Conservation (phyloP, 2,329 filamentous ascomycete species). For the Pestalotiopsis sp. region DNA sequence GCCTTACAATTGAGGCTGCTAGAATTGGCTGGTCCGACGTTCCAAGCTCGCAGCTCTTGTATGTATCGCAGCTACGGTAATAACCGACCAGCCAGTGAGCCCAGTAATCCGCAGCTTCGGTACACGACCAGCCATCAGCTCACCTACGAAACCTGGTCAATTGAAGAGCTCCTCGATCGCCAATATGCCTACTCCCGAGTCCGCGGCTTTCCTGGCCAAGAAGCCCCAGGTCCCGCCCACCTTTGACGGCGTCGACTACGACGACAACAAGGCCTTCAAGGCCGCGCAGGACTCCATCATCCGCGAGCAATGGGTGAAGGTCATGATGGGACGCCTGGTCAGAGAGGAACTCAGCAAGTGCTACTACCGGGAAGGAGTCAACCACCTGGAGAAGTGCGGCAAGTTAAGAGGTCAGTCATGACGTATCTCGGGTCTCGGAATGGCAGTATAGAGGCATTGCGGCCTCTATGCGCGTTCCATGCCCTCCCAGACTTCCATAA, state of each 20-base stretch:
- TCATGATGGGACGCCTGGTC: conserved; percentile 86
- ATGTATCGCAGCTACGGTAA: background rate
- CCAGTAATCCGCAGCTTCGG: too few species aligned
- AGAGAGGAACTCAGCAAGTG: conserved; percentile 84
- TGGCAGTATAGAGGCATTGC: background rate
- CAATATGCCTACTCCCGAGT: conserved; percentile 82
- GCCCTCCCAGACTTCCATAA: background rate
- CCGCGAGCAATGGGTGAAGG: conserved; percentile 85
- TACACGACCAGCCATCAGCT: background rate
- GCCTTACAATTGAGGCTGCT: conserved; percentile 10
- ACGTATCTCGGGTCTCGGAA: background rate
- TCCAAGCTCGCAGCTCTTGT: conserved; percentile 2
- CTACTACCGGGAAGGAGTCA: conserved; percentile 82
- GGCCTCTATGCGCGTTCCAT: background rate
- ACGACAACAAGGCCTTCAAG: conserved; percentile 80
- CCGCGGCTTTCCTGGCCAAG: conserved; percentile 77
- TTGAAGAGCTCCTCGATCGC: conserved; percentile 10
- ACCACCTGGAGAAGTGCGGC: conserved; percentile 87
- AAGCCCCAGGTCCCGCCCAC: conserved; percentile 82
- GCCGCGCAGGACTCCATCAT: conserved; percentile 81
- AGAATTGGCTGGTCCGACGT: conserved; percentile 2
- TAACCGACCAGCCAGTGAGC: background rate
- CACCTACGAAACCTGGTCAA: conserved; percentile 7
- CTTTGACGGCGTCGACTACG: conserved; percentile 86
- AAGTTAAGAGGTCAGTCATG: conserved; percentile 71